A percentile compares a stretch with the other conserved stretches of the same genome.
Evolutionary conservation across 2,329 filamentous ascomycete species (phyloP).

Genomic region (Geosmithia putterillii): DNA sequence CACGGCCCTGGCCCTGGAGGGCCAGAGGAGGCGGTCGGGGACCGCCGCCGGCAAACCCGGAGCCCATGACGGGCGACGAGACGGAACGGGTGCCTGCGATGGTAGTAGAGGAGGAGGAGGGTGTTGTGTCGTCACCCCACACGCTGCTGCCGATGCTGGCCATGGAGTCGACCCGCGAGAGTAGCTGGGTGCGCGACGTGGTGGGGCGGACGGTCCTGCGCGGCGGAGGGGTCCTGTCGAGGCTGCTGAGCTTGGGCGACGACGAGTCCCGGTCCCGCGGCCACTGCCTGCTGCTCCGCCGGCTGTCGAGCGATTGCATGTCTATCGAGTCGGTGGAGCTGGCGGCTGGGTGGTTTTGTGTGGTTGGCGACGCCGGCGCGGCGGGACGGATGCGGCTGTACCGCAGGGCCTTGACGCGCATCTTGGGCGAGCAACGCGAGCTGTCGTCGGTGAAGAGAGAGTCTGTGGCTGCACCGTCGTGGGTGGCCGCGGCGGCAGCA

Average conservation of each 20-base stretch:
- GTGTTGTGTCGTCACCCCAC: neutral
- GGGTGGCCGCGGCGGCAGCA: neutral
- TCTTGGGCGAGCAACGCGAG: constrained; percentile 11
- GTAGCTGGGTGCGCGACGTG: neutral
- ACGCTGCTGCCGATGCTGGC: neutral
- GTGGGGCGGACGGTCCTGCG: neutral
- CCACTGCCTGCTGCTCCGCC: neutral
- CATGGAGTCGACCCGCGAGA: neutral
- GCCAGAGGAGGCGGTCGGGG: constrained; percentile 22
- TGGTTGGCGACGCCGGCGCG: constrained; percentile 5
- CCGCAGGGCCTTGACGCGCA: constrained; percentile 29
- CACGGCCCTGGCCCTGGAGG: neutral
- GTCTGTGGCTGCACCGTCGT: constrained; percentile 2
- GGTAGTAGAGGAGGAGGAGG: constrained; percentile 4
- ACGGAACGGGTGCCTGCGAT: constrained; percentile 39
- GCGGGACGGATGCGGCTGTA: constrained; percentile 25
- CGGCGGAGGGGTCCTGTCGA: no score
- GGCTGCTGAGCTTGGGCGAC: no score
- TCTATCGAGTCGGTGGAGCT: constrained; percentile 15
- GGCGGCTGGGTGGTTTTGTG: constrained; percentile 9
- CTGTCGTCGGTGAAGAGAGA: constrained; percentile 17
- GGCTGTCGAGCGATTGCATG: neutral
- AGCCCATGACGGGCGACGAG: neutral
- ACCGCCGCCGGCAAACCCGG: constrained; percentile 39
- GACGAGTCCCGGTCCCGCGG: no score